These are phyloP conservation scores for Scleromitrula shiraiana DNA, from an alignment of 2,329 filamentous ascomycete genomes.

Conservation along the genomic window DNA sequence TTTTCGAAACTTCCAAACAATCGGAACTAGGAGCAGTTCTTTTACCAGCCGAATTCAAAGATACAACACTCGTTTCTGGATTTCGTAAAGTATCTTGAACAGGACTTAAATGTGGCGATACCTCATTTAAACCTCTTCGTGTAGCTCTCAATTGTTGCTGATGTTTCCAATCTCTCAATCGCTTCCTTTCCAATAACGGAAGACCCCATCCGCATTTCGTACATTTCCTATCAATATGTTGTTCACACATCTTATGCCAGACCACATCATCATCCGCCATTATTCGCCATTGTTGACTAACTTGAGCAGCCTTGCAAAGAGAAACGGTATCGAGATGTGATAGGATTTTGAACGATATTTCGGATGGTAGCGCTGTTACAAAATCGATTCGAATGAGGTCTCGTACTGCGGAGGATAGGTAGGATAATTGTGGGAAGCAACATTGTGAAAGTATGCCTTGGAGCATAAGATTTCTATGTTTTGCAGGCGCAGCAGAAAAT, in stretches of 20 bases:
- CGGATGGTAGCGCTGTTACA: constrained; percentile 75
- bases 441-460: constrained; percentile 94
- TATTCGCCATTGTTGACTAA: constrained; percentile 78
- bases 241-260: constrained; percentile 97
- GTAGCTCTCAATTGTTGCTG: constrained; percentile 67
- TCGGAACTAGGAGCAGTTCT: constrained; percentile 19
- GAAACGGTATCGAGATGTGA: constrained; percentile 90
- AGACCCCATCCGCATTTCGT: constrained; percentile 94
- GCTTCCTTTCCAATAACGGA: constrained; percentile 80
- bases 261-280: constrained; percentile 96
- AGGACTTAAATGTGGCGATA: constrained; percentile 43
- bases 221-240: constrained; percentile 90
- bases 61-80: constrained; percentile 5
- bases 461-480: constrained; percentile 92
- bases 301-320: constrained; percentile 90
- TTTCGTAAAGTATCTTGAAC: constrained; percentile 31
- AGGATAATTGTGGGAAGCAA: constrained; percentile 94
- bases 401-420: constrained; percentile 80
- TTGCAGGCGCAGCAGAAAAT: constrained; percentile 89
- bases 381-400: constrained; percentile 98
- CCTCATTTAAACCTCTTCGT: constrained; percentile 47
- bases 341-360: constrained; percentile 89
- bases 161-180: constrained; percentile 68
- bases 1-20: constrained; percentile 18
- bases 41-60: constrained; percentile 19